A percentile compares a stretch with the other conserved stretches of the same genome.
Evolutionary conservation across 1,284 basidiomycete species (phyloP).

Genomic region (Leccinum griseonigrum): DNA sequence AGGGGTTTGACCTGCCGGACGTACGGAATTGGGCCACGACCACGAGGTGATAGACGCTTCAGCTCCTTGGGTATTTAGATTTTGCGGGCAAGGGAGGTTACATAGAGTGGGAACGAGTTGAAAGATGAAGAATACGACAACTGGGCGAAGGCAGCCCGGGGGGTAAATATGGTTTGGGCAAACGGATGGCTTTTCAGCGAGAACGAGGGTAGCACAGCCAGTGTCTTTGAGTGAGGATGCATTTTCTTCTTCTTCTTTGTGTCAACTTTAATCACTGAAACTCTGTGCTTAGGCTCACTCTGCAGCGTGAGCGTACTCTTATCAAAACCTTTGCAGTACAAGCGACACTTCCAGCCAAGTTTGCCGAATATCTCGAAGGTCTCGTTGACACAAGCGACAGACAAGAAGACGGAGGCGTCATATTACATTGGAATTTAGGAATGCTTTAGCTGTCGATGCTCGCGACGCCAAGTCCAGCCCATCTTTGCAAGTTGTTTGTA

Average conservation of each 20-base stretch:
- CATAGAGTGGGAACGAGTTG: slow-evolving; percentile 35
- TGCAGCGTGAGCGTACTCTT: slow-evolving; percentile 74
- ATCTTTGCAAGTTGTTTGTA: slow-evolving; percentile 14
- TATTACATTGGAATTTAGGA: slow-evolving; percentile 76
- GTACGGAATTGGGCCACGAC: background rate
- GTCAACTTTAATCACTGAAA: background rate
- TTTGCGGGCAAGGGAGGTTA: too few species aligned
- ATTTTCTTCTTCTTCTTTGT: background rate
- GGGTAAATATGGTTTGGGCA: slow-evolving; percentile 66
- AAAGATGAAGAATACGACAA: slow-evolving; percentile 58
- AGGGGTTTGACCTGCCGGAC: slow-evolving; percentile 52
- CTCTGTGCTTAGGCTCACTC: slow-evolving; percentile 46
- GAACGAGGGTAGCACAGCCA: slow-evolving; percentile 60
- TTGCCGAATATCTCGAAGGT: slow-evolving; percentile 60
- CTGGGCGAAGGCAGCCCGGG: slow-evolving; percentile 49
- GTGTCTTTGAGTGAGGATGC: slow-evolving; percentile 48
- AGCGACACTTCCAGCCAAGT: slow-evolving; percentile 20
- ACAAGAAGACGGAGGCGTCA: slow-evolving; percentile 69
- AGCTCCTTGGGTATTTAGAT: too few species aligned
- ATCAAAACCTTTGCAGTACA: slow-evolving; percentile 35
- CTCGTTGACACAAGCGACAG: slow-evolving; percentile 88
- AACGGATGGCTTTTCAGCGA: slow-evolving; percentile 70
- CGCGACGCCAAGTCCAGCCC: slow-evolving; percentile 56
- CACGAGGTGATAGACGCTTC: background rate
- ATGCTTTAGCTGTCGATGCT: slow-evolving; percentile 80